These are phyloP conservation scores for Fragaria iinumae DNA, from an alignment of 306 rosid species.

Conservation along the genomic window DNA sequence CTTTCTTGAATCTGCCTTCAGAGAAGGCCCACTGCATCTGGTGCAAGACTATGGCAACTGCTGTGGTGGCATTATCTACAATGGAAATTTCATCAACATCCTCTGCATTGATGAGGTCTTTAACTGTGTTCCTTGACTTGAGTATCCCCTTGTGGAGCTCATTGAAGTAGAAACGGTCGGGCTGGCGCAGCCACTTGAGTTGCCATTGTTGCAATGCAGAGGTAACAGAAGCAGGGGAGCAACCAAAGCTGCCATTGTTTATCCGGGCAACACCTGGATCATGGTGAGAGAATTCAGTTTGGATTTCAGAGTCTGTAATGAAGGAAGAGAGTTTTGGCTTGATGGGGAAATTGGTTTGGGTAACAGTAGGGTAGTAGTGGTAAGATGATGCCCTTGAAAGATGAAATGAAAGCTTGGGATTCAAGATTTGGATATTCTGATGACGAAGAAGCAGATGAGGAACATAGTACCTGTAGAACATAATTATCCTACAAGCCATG, in stretches of 20 bases:
- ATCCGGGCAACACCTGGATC: slow-evolving; percentile 55
- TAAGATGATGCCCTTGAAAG: not conserved
- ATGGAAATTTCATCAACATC: slow-evolving; percentile 50
- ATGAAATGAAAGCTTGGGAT: slow-evolving; percentile 4
- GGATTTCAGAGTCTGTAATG: slow-evolving; percentile 42
- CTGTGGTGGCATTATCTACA: slow-evolving; percentile 73
- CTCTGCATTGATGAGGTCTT: slow-evolving; percentile 46
- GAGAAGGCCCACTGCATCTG: slow-evolving; percentile 61
- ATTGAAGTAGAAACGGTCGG: slow-evolving; percentile 56
- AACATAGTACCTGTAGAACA: not conserved
- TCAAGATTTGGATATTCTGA: slow-evolving; percentile 1
- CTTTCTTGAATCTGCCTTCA: slow-evolving; percentile 58
- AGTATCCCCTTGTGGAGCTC: slow-evolving; percentile 37
- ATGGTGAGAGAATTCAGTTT: slow-evolving; percentile 55
- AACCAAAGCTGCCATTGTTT: slow-evolving; percentile 72
- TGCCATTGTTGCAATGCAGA: slow-evolving; percentile 45
- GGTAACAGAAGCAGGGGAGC: slow-evolving; percentile 52
- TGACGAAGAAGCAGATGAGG: slow-evolving; percentile 5
- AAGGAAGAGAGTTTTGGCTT: slow-evolving; percentile 31
- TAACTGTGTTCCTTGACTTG: slow-evolving; percentile 42
- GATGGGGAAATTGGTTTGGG: slow-evolving; percentile 28
- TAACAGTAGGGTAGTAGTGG: slow-evolving; percentile 14
- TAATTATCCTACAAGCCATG: slow-evolving; percentile 6
- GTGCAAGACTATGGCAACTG: slow-evolving; percentile 62
- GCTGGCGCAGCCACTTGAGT: slow-evolving; percentile 47